Conservation (phyloP, 148 eudicot species). For the Vaccinium macrocarpon region DNA sequence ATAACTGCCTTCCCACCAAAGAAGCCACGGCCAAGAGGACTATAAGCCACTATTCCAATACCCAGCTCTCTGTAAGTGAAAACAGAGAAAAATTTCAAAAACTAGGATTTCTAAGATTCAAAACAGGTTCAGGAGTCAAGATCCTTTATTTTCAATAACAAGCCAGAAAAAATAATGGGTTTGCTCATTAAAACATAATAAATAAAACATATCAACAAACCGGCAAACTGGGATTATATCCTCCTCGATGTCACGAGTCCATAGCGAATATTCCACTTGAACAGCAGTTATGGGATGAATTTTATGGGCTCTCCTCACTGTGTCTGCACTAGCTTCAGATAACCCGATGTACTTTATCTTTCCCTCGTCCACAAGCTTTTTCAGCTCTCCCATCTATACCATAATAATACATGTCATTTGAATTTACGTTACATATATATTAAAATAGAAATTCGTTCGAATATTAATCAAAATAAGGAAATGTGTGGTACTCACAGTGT, state of each 20-base stretch:
- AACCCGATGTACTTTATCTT: conserved; percentile 51
- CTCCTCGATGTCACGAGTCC: conserved; percentile 30
- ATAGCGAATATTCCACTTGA: conserved; percentile 29
- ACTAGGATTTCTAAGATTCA: not conserved
- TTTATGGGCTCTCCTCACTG: conserved; percentile 47
- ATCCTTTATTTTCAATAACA: not conserved
- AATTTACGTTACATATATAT: not conserved
- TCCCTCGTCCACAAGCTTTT: conserved; percentile 59
- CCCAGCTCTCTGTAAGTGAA: conserved; percentile 18
- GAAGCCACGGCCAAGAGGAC: conserved; percentile 31
- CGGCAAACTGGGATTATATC: conserved; percentile 28
- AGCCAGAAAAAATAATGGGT: not conserved
- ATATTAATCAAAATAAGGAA: too few relatives aligned
- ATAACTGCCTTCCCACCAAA: conserved; percentile 11
- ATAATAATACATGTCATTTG: not conserved
- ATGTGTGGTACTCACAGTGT: conserved; percentile 28
- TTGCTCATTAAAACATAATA: not conserved
- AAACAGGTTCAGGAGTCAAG: not conserved
- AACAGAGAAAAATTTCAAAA: not conserved
- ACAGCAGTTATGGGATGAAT: conserved; percentile 54
- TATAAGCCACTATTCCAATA: conserved; percentile 27
- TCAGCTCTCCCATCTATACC: conserved; percentile 48
- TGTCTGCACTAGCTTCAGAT: conserved; percentile 48
- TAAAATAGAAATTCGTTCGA: not conserved
- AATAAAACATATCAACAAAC: not conserved